Base-by-base conservation (phyloP, 2,329 filamentous ascomycete genomes). In the Lecanicillium sp. region DNA sequence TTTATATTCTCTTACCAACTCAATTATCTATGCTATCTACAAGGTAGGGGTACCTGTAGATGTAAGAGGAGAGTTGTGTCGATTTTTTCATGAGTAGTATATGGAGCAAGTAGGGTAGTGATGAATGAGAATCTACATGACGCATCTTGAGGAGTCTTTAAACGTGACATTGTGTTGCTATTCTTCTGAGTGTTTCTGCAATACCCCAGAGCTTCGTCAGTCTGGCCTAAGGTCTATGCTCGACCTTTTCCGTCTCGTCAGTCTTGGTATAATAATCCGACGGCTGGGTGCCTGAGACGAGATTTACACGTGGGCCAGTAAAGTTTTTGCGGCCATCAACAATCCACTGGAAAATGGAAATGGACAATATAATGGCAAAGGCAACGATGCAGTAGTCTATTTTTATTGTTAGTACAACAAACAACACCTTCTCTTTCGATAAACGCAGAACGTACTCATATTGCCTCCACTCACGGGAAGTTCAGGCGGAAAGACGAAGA, bases 401-500 rank as follows among this genome's bases (percentile, higher is more conserved):
- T n/a, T n/a, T n/a, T 9, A 15, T 7, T 14, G 29, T 46, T 11
- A 47, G 37, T 22, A 13, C 5, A n/a, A n/a, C n/a, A n/a, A n/a
- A n/a, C n/a, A n/a, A n/a, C n/a, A n/a, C n/a, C n/a, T n/a, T n/a
- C n/a, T n/a, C n/a, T n/a, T n/a, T 27, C 9, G 13, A 3, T n/a
- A 14, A 8, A 25, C 9, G 9, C 9, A 4, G 9, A 4, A 36
- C 48, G 3, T 35, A 52, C 50, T 87, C 82, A 86, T 86, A 54
- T 73, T 84, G 47, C 65, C 75, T 2, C 72, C 71, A 0, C 74
- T 75, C 0, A 81, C 78, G 1, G 80, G 80, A 4, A 79, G 52
- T 7, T 69, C 70, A 0, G 83, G 83, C 3, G 83, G 83, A 58
- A 87, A 85, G 15, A 86, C 68, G 59, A 87, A 87, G 1, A 87